phyloP scores from a whole-genome alignment of 495 filamentous ascomycete species.

The Neurospora discreta region DNA sequence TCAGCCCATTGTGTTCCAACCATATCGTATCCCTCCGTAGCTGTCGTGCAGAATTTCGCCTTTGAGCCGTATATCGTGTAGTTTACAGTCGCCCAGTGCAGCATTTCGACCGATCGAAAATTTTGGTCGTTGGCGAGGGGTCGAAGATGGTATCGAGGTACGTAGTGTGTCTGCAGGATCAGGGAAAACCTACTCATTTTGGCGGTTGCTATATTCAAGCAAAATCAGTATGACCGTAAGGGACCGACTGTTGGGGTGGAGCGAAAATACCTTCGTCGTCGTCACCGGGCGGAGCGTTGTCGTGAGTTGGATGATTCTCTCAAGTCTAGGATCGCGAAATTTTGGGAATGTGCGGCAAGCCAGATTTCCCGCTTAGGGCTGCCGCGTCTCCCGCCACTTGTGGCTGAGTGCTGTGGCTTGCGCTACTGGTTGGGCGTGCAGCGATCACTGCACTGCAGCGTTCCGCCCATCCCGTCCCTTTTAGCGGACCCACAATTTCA shows the following conservation, averaged over 20 bases:
- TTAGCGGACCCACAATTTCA: background rate
- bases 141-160: background rate
- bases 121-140: background rate
- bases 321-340: conserved; percentile 23
- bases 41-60: background rate
- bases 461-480: background rate
- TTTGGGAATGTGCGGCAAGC: conserved; percentile 25
- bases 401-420: background rate
- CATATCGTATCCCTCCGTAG: background rate
- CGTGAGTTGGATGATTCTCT: conserved; percentile 21
- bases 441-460: background rate
- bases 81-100: background rate
- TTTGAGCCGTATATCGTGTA: background rate
- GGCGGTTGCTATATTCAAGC: conserved; percentile 20
- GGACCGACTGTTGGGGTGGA: background rate
- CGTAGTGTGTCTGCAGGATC: conserved; percentile 1
- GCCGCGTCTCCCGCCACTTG: background rate
- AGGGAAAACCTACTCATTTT: conserved; percentile 31
- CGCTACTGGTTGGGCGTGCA: background rate
- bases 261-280: conserved; percentile 22
- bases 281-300: conserved; percentile 19
- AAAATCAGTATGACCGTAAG: conserved; percentile 10
- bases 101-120: background rate
- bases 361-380: conserved; percentile 23
- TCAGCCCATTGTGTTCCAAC: conserved; percentile 16